phyloP scores from a whole-genome alignment of 257 asterid genomes.

The Solanum paucissectum region DNA sequence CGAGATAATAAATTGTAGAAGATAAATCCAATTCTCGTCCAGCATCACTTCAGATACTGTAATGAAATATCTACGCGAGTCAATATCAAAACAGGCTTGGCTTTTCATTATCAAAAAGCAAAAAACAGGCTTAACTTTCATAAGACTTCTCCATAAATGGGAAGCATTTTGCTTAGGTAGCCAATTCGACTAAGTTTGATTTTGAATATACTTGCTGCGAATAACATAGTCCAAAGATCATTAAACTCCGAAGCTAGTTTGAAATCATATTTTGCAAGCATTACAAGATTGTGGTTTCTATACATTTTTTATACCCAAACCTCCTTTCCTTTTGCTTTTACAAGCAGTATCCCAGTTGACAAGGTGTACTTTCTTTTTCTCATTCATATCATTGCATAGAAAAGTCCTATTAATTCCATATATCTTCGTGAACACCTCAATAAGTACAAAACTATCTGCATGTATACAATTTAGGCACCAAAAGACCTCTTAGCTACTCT shows the following conservation, averaged over 20 bases:
- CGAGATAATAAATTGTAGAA: not conserved
- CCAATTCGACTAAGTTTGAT: not conserved
- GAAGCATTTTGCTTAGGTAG: not conserved
- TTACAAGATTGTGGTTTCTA: not conserved
- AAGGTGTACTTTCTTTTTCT: not conserved
- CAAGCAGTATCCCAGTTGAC: not conserved
- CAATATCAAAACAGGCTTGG: not conserved
- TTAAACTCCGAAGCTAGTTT: not conserved
- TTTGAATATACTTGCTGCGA: not conserved
- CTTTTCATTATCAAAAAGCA: not conserved
- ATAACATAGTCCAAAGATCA: not conserved
- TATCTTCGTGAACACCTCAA: not conserved
- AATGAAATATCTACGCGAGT: not conserved
- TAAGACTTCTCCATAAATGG: not conserved
- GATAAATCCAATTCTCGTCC: not conserved
- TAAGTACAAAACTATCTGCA: not conserved
- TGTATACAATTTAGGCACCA: not conserved
- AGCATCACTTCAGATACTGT: not conserved
- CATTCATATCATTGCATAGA: not conserved
- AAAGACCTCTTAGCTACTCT: not conserved
- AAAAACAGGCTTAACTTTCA: not conserved
- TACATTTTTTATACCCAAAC: not conserved
- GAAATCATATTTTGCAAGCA: not conserved
- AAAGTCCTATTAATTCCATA: not conserved
- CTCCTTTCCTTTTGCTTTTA: not conserved